Base-by-base conservation (phyloP, 2,329 filamentous ascomycete species). In the Proliferodiscus dingleyae region DNA sequence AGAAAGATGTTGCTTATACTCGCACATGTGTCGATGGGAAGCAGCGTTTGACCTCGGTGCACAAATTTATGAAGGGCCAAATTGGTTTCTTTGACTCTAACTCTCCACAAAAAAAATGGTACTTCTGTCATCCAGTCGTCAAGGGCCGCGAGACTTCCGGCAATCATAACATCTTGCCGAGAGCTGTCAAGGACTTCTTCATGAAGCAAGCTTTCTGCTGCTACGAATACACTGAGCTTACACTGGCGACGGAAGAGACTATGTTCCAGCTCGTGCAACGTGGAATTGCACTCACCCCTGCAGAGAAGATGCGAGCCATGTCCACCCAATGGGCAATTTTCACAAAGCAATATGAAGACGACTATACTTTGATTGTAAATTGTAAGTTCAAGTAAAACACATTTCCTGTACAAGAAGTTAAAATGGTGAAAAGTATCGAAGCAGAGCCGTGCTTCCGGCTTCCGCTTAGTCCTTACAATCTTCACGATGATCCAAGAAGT, bases 1-100 rank as follows among this genome's bases (percentile, higher is more conserved):
- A 48, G 45, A 36, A 50, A 33, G 44, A 48, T 22, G 37, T 51
- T 15, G 53, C 49, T 24, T 55, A 59, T 39, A 46, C 44, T 9
- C 60, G 68, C 9, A 61, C 69, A 15, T 72, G 69, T 47, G 65
- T 73, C 7, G 70, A 73, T 55, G 71, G 71, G 3, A 73, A 74
- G 55, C 71, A 74, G 52, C 66, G 71, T 11, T 56, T 74, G 4
- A 68, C 69, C 2, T 72, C 70, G 1, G 59, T 74, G 13, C 54
- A 58, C 11, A 68, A 66, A 15, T 74, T 74, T 40, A 64, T 72
- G 49, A 64, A 62, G 18, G 71, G 71, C 2, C 53, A 66, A 19
- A 69, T 74, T 33, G 66, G 67, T 3, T 70, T 70, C 41, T 59
- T 64, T 18, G 71, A 74, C 37, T 56, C 61, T 19, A 59, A 60